Conservation (phyloP, 2,329 filamentous ascomycete species). For the Pezizomycotina sp. region DNA sequence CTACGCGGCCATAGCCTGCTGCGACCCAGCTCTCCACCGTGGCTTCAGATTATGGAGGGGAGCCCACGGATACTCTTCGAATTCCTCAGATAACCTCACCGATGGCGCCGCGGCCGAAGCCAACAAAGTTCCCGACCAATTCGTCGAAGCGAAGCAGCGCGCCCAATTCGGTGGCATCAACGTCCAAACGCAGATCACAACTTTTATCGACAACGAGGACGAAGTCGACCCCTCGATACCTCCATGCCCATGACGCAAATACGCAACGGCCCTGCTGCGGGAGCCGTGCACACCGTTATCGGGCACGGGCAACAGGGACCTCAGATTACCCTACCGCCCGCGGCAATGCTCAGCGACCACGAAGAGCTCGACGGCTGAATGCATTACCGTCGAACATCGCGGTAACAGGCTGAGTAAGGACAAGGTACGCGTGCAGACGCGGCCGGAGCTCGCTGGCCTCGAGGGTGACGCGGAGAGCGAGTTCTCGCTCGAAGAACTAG, state of each 20-base stretch:
- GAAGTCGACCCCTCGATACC: constrained; percentile 11
- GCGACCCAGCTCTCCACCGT: constrained; percentile 21
- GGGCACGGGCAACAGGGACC: constrained; percentile 9
- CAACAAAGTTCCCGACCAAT: constrained; percentile 7
- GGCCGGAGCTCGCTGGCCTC: no score
- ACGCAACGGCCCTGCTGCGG: constrained; percentile 3
- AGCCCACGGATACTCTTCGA: constrained; percentile 1
- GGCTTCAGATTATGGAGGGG: constrained; percentile 20
- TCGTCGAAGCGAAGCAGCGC: background rate
- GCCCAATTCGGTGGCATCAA: constrained; percentile 18
- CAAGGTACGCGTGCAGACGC: no score
- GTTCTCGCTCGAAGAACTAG: constrained; percentile 15
- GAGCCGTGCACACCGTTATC: constrained; percentile 13
- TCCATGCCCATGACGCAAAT: constrained; percentile 6
- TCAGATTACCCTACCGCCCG: constrained; percentile 10
- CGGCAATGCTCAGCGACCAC: constrained; percentile 4
- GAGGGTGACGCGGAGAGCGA: constrained; percentile 11
- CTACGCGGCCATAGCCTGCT: constrained; percentile 20
- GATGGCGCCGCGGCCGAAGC: constrained; percentile 4
- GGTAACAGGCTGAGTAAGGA: no score
- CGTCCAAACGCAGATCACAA: constrained; percentile 21
- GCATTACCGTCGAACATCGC: no score
- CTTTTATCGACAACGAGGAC: constrained; percentile 5
- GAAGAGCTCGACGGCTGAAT: constrained; percentile 3
- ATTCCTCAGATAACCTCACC: constrained; percentile 4